Base-by-base conservation (phyloP, 768 basidiomycete genomes). In the Tulasnella sp. region DNA sequence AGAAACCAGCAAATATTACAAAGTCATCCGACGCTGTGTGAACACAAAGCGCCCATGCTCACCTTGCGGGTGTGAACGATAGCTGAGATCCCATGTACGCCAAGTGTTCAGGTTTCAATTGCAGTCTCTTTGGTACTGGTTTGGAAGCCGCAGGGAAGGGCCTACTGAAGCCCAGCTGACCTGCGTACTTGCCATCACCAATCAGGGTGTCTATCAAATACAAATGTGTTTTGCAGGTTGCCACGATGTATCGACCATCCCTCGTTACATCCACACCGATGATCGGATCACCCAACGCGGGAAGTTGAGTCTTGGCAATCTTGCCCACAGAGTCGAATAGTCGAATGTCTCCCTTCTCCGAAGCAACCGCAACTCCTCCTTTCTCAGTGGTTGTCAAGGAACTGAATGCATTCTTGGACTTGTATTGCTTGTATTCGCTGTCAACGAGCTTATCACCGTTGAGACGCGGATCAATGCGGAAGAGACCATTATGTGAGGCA, bases 281-380 rank as follows among this genome's bases (percentile, higher is more conserved):
- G 60, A 99, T 96, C 39, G 93, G 87, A 66, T 95, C 91, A 12
- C 95, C 95, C 16, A 96, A 72, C 37, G 91, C 86, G 29, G 92
- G 91, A 31, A 99, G 69, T 10, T 92, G 90, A 9, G 95, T 99
- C 77, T 99, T 99, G 25, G 95, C 95, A 61, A 89, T 98, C 75
- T 98, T 99, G 37, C 95, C 95, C 57, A 99, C 83, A 41, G 82
- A 73, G 66, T 99, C 95, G 58, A 91, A 99, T 49, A 99, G 70
- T 33, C 92, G 73, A 58, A 99, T 85, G 62, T 98, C 95, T 48
- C 95, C 95, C 70, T 98, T 99, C 64, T 87, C 83, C 59, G 88
- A 91, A 31, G 87, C 91, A 9, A 99, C 84, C 5, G 91, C 95
- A 55, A 99, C 70, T 64, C 83, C 81, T 12, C 93, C 93, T 15